Evolutionary conservation across 805 yeast species (phyloP).

Genomic region (Suhomyces faveliae): DNA sequence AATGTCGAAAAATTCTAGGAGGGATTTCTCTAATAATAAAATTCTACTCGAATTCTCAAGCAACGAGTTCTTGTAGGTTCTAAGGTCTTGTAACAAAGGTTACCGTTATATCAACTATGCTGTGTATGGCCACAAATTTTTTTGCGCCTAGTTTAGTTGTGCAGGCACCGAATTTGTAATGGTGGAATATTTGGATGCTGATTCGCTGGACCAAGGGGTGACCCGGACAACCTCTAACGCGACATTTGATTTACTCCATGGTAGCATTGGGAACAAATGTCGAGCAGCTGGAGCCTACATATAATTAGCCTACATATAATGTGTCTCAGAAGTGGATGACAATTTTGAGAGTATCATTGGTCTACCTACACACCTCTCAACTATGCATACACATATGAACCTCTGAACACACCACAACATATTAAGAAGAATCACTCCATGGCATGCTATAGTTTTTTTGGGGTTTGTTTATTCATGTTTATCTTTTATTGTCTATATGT

Average conservation of each 20-base stretch:
- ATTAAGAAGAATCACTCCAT: too few relatives aligned
- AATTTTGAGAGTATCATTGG: too few relatives aligned
- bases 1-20: not conserved
- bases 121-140: conserved; percentile 8
- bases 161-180: conserved; percentile 9
- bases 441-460: too few relatives aligned
- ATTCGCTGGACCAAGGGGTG: conserved; percentile 22
- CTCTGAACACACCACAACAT: too few relatives aligned
- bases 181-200: conserved; percentile 25
- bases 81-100: not conserved
- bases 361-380: too few relatives aligned
- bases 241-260: not conserved
- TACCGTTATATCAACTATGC: conserved; percentile 3
- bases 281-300: not conserved
- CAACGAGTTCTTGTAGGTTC: not conserved
- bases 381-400: too few relatives aligned
- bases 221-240: conserved; percentile 3
- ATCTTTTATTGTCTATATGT: not conserved
- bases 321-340: not conserved
- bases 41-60: not conserved
- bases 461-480: too few relatives aligned
- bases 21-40: not conserved
- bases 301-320: not conserved
- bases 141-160: conserved; percentile 4
- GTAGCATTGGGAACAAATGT: not conserved